Evolutionary conservation across 441 rosid species (phyloP).

Genomic region (Corymbia calophylla): DNA sequence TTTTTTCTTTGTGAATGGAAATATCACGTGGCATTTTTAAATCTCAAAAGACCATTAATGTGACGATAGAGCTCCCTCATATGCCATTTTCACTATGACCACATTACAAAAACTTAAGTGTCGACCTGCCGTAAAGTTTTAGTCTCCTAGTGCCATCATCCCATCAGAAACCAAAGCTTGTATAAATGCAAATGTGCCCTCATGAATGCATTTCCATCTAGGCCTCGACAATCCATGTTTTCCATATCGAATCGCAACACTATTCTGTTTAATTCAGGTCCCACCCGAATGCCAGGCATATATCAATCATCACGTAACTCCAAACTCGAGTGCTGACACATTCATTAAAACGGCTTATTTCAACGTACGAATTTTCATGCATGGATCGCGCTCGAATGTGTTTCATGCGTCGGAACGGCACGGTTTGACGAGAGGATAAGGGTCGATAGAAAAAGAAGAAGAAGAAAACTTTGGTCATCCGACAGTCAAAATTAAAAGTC

Average conservation of each 20-base stretch:
- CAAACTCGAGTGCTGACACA: fast-evolving
- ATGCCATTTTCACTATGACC: too few relatives aligned
- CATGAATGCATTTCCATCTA: not conserved
- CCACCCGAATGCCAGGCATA: too few relatives aligned
- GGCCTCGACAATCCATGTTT: not conserved
- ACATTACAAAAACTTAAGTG: not conserved
- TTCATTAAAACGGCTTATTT: too few relatives aligned
- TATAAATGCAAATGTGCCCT: not conserved
- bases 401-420: too few relatives aligned
- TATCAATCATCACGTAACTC: too few relatives aligned
- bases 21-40: too few relatives aligned
- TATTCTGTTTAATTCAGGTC: not conserved
- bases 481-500: not conserved
- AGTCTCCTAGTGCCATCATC: not conserved
- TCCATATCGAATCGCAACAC: not conserved
- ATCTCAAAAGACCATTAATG: too few relatives aligned
- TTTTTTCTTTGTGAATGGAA: too few relatives aligned
- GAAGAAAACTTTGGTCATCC: not conserved
- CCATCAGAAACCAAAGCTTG: not conserved
- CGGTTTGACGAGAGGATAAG: not conserved
- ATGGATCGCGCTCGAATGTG: not conserved
- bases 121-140: not conserved
- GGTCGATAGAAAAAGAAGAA: not conserved
- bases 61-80: too few relatives aligned
- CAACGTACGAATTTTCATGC: not conserved